Evolutionary conservation across 305 asterid species (phyloP).

Genomic region (Fraxinus xanthoxyloides): DNA sequence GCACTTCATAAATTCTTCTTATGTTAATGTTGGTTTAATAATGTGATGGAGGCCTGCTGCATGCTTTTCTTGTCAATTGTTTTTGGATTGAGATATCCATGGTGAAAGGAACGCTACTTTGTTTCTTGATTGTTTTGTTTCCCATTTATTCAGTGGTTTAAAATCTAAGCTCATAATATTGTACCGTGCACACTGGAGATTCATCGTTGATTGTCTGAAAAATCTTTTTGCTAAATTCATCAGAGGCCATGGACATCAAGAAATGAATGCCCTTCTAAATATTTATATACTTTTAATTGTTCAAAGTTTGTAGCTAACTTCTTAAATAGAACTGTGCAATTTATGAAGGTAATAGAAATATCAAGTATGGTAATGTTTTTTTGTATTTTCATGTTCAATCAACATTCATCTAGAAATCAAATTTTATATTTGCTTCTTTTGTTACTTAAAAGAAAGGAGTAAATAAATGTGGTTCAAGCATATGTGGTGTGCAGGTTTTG

Average conservation of each 20-base stretch:
- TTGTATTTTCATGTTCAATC: neutral
- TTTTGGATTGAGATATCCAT: neutral
- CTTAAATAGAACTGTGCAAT: slow-evolving; percentile 1
- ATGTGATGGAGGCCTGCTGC: neutral
- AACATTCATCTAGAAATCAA: neutral
- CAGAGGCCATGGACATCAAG: neutral
- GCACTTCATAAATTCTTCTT: neutral
- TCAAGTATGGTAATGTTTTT: neutral
- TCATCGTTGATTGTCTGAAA: neutral
- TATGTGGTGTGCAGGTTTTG: neutral
- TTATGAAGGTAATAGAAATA: slow-evolving; percentile 1
- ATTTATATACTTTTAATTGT: neutral
- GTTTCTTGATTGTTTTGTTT: neutral
- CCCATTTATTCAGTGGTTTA: neutral
- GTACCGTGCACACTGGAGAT: neutral
- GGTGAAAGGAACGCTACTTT: neutral
- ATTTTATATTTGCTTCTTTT: neutral
- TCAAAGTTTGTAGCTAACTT: neutral
- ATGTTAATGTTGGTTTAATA: neutral
- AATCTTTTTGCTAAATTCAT: neutral
- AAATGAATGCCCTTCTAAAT: neutral
- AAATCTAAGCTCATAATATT: neutral
- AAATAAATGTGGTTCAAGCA: neutral
- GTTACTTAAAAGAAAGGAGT: slow-evolving; percentile 1
- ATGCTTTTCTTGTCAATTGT: neutral